phyloP scores from a whole-genome alignment of 2,329 filamentous ascomycete genomes.

The Whalleya microplaca region DNA sequence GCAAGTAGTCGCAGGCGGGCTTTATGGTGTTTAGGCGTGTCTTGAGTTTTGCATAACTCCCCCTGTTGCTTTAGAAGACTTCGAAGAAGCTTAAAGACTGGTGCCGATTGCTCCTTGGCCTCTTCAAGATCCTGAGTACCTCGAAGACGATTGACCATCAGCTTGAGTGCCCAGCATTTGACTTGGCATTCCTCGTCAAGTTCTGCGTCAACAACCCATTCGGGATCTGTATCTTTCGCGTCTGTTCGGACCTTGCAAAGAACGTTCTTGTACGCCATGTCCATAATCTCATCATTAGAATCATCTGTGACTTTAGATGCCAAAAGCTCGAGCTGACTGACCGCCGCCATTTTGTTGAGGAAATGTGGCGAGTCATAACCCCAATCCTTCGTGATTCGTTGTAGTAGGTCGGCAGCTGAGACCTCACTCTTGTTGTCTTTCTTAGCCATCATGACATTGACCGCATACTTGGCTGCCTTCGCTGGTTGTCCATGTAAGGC shows the following conservation, averaged over 20 bases:
- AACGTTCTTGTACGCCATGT: conserved; percentile 76
- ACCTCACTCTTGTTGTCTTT: conserved; percentile 75
- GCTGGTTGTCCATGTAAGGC: conserved; percentile 81
- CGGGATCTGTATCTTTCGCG: conserved; percentile 58
- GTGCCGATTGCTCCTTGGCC: conserved; percentile 62
- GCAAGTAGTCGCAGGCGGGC: conserved; percentile 81
- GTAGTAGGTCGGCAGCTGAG: conserved; percentile 81
- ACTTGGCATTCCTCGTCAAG: conserved; percentile 81
- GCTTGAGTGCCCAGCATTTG: conserved; percentile 82
- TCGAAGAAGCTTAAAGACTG: conserved; percentile 79
- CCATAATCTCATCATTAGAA: conserved; percentile 74
- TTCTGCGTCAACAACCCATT: conserved; percentile 69
- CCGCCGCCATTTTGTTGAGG: conserved; percentile 71
- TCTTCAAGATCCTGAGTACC: conserved; percentile 56
- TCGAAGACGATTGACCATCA: conserved; percentile 83
- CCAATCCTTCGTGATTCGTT: conserved; percentile 75
- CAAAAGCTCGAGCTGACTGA: conserved; percentile 77
- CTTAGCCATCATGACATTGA: conserved; percentile 84
- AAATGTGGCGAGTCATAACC: conserved; percentile 74
- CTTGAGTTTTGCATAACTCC: conserved; percentile 74
- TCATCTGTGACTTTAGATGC: conserved; percentile 74
- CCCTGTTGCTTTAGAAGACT: conserved; percentile 76
- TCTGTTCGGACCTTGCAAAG: conserved; percentile 70
- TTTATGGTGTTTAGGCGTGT: conserved; percentile 78
- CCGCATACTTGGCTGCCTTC: conserved; percentile 88